Evolutionary conservation across 2,329 filamentous ascomycete species (phyloP), one percentile per base, ranked within the genome.

Genomic region (Emericellopsis cladophorae): DNA sequence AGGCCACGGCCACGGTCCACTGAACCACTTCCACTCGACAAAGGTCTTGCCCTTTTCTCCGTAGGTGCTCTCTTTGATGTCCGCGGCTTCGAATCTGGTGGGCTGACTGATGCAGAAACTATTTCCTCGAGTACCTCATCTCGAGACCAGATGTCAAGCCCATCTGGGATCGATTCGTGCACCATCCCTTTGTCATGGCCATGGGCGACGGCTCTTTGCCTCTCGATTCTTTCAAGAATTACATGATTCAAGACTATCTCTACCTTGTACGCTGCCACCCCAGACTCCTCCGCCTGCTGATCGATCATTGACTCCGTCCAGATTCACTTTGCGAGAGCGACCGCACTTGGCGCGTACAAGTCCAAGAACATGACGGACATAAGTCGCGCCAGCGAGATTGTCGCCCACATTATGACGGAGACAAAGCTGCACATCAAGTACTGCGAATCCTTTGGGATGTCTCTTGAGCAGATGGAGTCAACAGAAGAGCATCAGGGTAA

Each of bases 221-320:
- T 0, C 50, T 82, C 1, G 75, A 83, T 35, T 81, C 79, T 0
- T 96, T 95, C 67, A 92, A 88, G 58, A 74, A 82, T 32, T 96
- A 95, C 56, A 76, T 96, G 42, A 72, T 92, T 9, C 90, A 96
- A 52, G 90, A 96, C 53, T 95, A 95, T 53, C 68, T 95, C 5
- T 96, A 92, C 54, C 65, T 95, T 35, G 84, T 92, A 51, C 34
- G 69, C 23, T 54, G 9, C 26, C 14, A 15, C 10, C 29, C 26
- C 14, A 11, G 10, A n/a, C n/a, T n/a, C 16, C 10, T 40, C 26
- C 10, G 10, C 4, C 16, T 24, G 36, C 8, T 5, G 18, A 35
- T 21, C 22, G 22, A 15, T 39, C 31, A 23, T 10, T 37, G 36
- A 37, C 36, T 35, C 31, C 4, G 7, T 5, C 6, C 23, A 88